phyloP scores from a whole-genome alignment of 441 rosid genomes.

The Kokia cookei region DNA sequence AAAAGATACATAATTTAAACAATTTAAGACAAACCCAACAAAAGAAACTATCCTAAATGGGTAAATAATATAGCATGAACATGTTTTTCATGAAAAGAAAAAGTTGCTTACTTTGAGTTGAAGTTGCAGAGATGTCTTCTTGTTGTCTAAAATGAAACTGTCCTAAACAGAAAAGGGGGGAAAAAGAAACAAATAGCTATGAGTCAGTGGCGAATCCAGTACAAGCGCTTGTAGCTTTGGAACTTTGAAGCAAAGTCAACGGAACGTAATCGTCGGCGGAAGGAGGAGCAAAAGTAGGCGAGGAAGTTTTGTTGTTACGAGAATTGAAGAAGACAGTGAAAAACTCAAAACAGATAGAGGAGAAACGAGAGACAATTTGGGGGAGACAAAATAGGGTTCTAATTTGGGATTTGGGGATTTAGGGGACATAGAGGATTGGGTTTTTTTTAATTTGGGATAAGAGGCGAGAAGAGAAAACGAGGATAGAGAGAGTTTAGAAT shows the following conservation, averaged over 20 bases:
- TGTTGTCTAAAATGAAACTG: background rate
- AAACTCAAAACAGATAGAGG: background rate
- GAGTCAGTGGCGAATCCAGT: background rate
- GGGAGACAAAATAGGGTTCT: no score
- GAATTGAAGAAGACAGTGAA: slow-evolving; percentile 31
- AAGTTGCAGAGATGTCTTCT: slow-evolving; percentile 39
- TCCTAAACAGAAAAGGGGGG: no score
- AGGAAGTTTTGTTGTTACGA: slow-evolving; percentile 10
- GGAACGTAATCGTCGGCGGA: slow-evolving; percentile 41
- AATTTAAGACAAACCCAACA: background rate
- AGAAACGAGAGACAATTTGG: no score
- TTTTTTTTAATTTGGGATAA: no score
- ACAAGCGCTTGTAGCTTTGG: slow-evolving; percentile 69
- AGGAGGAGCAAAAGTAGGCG: slow-evolving; percentile 2
- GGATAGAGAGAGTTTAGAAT: no score
- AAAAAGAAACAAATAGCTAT: no score
- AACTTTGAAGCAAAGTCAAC: slow-evolving; percentile 46
- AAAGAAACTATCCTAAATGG: background rate
- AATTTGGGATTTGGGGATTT: no score
- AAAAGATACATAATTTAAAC: background rate
- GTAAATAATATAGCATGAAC: background rate
- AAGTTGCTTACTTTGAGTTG: slow-evolving; percentile 38
- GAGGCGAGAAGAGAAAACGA: no score
- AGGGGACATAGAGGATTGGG: no score
- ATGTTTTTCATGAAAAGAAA: slow-evolving; percentile 6